These are phyloP conservation scores for Backusella luteola DNA, from an alignment of 192 early-diverging fungal genomes.

Conservation along the genomic window DNA sequence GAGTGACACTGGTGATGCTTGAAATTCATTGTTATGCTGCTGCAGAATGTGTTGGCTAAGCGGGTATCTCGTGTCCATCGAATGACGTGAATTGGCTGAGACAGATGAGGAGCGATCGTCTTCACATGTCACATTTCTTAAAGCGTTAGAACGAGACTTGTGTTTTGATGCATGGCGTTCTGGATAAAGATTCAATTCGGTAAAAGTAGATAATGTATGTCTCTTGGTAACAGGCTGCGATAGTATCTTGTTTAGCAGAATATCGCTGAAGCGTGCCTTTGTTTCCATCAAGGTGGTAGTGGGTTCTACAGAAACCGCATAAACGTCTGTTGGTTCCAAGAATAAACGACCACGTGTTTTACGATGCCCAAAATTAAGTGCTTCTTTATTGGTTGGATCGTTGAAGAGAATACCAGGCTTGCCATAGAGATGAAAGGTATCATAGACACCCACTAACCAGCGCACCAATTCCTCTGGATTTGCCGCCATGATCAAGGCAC, in stretches of 20 bases:
- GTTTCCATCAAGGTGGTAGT: not conserved
- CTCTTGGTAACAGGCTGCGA: not conserved
- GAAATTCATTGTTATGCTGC: not conserved
- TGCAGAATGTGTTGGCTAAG: not conserved
- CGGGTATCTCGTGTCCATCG: not conserved
- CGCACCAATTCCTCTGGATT: conserved; percentile 36
- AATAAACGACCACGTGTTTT: conserved; percentile 9
- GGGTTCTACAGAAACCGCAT: not conserved
- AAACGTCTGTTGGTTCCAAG: conserved; percentile 18
- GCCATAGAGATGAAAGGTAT: conserved; percentile 47
- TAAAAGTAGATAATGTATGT: not conserved
- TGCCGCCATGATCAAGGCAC: conserved; percentile 33
- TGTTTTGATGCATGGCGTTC: not conserved
- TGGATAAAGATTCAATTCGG: not conserved
- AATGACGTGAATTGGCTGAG: not conserved
- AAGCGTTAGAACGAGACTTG: not conserved
- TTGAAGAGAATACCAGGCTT: conserved; percentile 30
- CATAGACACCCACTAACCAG: conserved; percentile 41
- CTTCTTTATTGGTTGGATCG: not conserved
- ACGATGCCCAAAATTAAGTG: conserved; percentile 26
- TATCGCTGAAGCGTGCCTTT: not conserved
- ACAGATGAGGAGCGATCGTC: not conserved
- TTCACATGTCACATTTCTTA: not conserved
- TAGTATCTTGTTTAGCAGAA: not conserved
- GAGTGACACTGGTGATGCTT: not conserved